Base-by-base conservation (phyloP, 208 protist species). In the Naegleria lovaniensis region DNA sequence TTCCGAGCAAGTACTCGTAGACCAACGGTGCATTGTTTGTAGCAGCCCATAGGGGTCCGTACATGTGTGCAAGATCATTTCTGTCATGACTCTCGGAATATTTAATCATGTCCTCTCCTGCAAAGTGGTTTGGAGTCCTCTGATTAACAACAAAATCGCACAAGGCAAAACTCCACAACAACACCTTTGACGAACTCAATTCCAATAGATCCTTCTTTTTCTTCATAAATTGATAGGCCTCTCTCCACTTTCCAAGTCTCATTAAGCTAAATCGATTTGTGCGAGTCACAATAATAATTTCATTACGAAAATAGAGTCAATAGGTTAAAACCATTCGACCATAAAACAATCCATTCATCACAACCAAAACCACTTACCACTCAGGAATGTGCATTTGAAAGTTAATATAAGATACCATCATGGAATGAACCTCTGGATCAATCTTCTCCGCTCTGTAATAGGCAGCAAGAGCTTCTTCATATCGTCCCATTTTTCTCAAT, bases 181-280 rank as follows among this genome's bases (percentile, higher is more conserved):
- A 79, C 9, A 36, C 13, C 9, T 79, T 79, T 1, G 22, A 88
- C 1, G 25, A 43, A 39, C 13, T 22, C 19, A 88, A 40, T 33
- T 16, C 11, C 5, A 33, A 58, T 6, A 48, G 51, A 22, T 88
- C 41, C 43, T 59, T 36, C 51, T 88, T 13, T 58, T 88, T 51
- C n/a, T 88, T 88, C 9, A 88, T 58, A 58, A 88, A 88, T 6
- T 52, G 9, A 33, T 29, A n/a, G 6, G 85, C 85, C 58, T 88
- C 85, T n/a, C 22, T n/a, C 41, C 43, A 88, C 36, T n/a, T 55
- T 36, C 85, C 85, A 15, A 88, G 33, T 58, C 29, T 48, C 13
- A 88, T 58, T 36, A 58, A 58, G 13, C 19, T 48, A 48, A 48
- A 7, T 7, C 7, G 43, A 48, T 48, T 48, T 48, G 43, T 48